Evolutionary conservation across 208 protist species (phyloP), one percentile per base, ranked within the genome.

Genomic region (Lotmaria passim): DNA sequence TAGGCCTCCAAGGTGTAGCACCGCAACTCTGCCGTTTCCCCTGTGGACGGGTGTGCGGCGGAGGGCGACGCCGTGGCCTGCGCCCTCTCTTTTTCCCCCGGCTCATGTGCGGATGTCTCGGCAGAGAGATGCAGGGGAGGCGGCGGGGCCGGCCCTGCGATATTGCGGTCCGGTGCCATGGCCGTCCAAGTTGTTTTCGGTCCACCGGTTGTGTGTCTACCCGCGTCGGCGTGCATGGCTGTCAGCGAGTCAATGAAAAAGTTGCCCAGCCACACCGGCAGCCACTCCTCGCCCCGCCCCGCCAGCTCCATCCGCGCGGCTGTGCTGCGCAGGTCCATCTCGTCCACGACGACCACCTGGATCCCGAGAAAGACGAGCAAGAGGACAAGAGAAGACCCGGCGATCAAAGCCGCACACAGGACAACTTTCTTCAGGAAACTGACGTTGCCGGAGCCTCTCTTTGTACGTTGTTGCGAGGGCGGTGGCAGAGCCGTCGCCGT

Each of bases 1-100:
- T 89, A 94, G 33, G 28, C 56, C 38, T 90, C 84, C 6, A 94
- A 43, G 3, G 89, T 94, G 81, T 86, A 94, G 72, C 85, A 94
- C 17, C 39, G 34, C 33, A 72, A 51, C 26, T 14, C 31, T 11
- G n/a, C 14, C 0, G 44, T 3, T 28, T 47, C 23, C 17, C 12
- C 17, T 3, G 41, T 11, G 17, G 41, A 39, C 30, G 46, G 19
- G 11, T 38, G 17, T 10, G 41, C 7, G 24, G 52, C 4, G 6
- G 36, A 26, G 21, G n/a, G 7, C 4, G 38, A 23, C 8, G 26
- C 62, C 3, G 47, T 24, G 61, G 26, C 23, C 1, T 2, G 6
- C 10, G 3, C 6, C 8, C 30, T 12, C 7, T 47, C 26, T 26
- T 38, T 10, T 8, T 24, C 4, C 8, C 3, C 34, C 24, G 38